Evolutionary conservation across 257 asterid species (phyloP).

Genomic region (Gardenia jasminoides): DNA sequence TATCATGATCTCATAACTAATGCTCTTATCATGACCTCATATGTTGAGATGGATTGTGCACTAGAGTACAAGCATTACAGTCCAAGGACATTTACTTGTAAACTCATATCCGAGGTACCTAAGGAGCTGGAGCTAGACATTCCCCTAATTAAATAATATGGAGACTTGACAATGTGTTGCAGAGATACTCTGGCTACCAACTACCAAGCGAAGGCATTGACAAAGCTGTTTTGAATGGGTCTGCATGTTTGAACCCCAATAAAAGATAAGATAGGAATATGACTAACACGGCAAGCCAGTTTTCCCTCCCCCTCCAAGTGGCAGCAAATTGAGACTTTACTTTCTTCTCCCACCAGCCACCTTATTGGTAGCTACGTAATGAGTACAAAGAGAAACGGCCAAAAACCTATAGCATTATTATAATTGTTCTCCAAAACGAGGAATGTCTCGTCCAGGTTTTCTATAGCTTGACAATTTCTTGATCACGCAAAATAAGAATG

Average conservation of each 20-base stretch:
- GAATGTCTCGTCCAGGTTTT: slow-evolving; percentile 28
- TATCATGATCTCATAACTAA: background rate
- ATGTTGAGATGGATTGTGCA: background rate
- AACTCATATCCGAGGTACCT: slow-evolving; percentile 8
- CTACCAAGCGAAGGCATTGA: slow-evolving; percentile 16
- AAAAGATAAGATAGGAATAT: slow-evolving; percentile 12
- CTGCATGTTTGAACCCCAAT: slow-evolving; percentile 12
- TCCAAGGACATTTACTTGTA: background rate
- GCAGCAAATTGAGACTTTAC: slow-evolving; percentile 49
- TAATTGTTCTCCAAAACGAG: slow-evolving; percentile 21
- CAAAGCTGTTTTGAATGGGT: slow-evolving; percentile 11
- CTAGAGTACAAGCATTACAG: background rate
- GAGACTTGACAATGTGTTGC: background rate
- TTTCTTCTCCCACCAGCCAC: slow-evolving; percentile 31
- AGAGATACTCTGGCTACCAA: slow-evolving; percentile 18
- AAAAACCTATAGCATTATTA: slow-evolving; percentile 23
- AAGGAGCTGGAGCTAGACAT: slow-evolving; percentile 5
- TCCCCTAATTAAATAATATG: background rate
- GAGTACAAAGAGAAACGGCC: slow-evolving; percentile 47
- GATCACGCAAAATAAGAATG: slow-evolving; percentile 22
- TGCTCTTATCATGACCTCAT: background rate
- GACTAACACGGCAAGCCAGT: slow-evolving; percentile 43
- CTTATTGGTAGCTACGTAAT: slow-evolving; percentile 29
- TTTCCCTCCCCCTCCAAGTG: slow-evolving; percentile 75
- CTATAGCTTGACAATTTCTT: slow-evolving; percentile 11